Conservation (phyloP, 331 rosid species). For the Ulmus americana region DNA sequence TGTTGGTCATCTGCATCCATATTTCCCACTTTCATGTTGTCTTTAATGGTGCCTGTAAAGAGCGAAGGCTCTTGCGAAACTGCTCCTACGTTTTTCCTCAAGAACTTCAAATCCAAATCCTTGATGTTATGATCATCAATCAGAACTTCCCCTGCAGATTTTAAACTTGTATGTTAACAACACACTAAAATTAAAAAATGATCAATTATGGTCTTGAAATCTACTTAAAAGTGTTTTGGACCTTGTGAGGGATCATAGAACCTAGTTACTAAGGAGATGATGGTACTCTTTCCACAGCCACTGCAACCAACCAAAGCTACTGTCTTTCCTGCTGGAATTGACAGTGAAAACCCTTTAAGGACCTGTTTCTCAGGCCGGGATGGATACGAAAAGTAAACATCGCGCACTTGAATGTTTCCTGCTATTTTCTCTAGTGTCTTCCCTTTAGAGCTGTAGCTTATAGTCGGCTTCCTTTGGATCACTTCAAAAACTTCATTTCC, state of each 20-base stretch:
- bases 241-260: constrained; percentile 74
- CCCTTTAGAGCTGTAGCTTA: constrained; percentile 44
- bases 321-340: constrained; percentile 72
- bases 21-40: constrained; percentile 69
- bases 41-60: constrained; percentile 61
- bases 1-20: constrained; percentile 63
- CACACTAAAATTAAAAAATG: not conserved
- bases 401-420: constrained; percentile 47
- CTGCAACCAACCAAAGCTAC: constrained; percentile 84
- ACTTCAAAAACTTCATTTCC: constrained; percentile 78
- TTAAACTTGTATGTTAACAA: not conserved
- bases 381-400: constrained; percentile 65
- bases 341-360: constrained; percentile 59
- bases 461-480: constrained; percentile 57
- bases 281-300: constrained; percentile 92
- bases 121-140: constrained; percentile 59
- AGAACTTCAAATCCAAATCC: constrained; percentile 66
- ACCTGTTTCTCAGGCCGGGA: constrained; percentile 60
- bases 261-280: constrained; percentile 64
- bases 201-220: too few relatives aligned
- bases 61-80: constrained; percentile 85
- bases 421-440: constrained; percentile 30
- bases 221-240: constrained; percentile 18
- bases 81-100: constrained; percentile 58
- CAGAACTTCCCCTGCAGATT: constrained; percentile 52